These are phyloP conservation scores for Pelargonium myrrhifolium DNA, from an alignment of 441 rosid genomes.

Conservation along the genomic window DNA sequence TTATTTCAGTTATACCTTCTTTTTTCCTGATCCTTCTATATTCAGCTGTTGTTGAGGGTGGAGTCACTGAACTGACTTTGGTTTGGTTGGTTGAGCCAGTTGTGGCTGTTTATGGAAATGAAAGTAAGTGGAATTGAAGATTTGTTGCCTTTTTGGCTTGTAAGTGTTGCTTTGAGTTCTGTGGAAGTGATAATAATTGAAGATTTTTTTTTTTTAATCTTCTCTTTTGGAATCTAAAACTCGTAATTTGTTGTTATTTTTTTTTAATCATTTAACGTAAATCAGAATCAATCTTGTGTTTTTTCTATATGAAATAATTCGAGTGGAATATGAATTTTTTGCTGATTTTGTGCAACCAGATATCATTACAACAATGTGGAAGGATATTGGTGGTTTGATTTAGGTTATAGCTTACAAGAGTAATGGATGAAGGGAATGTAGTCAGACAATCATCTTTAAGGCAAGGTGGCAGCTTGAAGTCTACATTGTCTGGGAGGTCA, in stretches of 20 bases:
- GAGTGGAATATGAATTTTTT: background rate
- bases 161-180: background rate
- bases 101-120: background rate
- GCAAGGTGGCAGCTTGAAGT: constrained; percentile 49
- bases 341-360: constrained; percentile 6
- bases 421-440: constrained; percentile 51
- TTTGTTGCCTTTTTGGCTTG: background rate
- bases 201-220: background rate
- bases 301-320: background rate
- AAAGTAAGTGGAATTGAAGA: background rate
- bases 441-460: constrained; percentile 46
- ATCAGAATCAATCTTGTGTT: constrained; percentile 10
- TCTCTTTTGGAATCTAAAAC: constrained; percentile 1
- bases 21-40: no score
- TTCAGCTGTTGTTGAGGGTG: no score
- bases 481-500: constrained; percentile 63
- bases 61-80: background rate
- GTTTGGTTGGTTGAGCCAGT: background rate
- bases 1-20: no score
- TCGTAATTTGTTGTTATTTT: background rate
- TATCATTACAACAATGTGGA: constrained; percentile 9
- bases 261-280: background rate
- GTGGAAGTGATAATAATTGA: background rate
- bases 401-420: constrained; percentile 12
- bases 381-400: constrained; percentile 13